Percentiles rank a stretch among this genome's conserved stretches.
Conservation (phyloP, 306 rosid genomes). For the Echinosophora koreensis region DNA sequence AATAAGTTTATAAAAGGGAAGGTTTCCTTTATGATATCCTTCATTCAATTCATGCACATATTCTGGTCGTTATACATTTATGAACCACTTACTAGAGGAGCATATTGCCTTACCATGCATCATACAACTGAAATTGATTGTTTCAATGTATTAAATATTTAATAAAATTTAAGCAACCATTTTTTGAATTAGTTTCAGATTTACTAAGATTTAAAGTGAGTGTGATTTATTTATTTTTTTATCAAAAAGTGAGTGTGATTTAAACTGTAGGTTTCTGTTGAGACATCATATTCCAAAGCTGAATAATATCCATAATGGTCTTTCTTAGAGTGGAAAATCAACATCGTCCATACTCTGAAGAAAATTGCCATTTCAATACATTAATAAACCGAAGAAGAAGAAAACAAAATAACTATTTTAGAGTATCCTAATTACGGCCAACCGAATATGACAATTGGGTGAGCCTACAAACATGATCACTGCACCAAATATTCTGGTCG, state of each 20-base stretch:
- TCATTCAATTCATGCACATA: conserved; percentile 8
- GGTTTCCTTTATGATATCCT: not conserved
- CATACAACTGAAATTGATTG: conserved; percentile 13
- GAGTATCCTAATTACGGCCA: too few relatives aligned
- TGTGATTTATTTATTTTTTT: too few relatives aligned
- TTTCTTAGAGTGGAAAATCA: not conserved
- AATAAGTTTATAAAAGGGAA: not conserved
- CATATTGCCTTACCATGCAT: not conserved
- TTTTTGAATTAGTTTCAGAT: not conserved
- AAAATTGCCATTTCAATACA: not conserved
- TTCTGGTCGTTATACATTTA: not conserved
- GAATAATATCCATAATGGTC: not conserved
- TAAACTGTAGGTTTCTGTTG: not conserved
- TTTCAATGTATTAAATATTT: not conserved
- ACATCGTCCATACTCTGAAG: not conserved
- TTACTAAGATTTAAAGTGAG: too few relatives aligned
- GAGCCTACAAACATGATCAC: too few relatives aligned
- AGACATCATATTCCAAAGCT: not conserved
- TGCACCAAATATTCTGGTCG: too few relatives aligned
- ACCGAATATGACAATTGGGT: too few relatives aligned
- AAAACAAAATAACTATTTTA: too few relatives aligned
- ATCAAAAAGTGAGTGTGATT: too few relatives aligned
- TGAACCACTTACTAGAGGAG: not conserved
- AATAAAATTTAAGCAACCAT: not conserved
- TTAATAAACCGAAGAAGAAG: not conserved